Base-by-base conservation (phyloP, 23 red algal genomes). In the Gracilaria gracilis region DNA sequence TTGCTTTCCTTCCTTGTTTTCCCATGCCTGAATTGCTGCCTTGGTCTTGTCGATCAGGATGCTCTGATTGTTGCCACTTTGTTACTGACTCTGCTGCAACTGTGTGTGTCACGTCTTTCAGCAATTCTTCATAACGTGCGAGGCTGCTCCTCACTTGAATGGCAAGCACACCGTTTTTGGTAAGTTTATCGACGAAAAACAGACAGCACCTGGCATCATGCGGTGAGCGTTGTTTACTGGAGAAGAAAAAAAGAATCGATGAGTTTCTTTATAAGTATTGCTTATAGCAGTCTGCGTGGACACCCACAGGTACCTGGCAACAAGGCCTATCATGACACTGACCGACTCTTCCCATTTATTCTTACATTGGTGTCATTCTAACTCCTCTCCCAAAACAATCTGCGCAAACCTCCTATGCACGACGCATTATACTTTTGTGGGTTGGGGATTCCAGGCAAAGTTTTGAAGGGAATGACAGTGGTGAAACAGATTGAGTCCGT, bases 391-490 rank as follows among this genome's bases (percentile, higher is more conserved):
- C 32, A 11, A 69, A 69, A 7, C 28, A 5, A 36, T 37, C 15
- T 69, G 31, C 64, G 31, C 17, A 1, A 69, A 69, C 64, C 8
- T 13, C 32, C 0, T 17, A 17, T 2, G 24, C 59, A 8, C 24
- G 13, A 62, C 51, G 19, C 51, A 55, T 55, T 1, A 55, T 55
- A 20, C 1, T 17, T 20, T 15, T 55, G 51, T 55, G 17, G 11
- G 9, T 1, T 55, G 51, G 51, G 1, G 59, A 62, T 69, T 69
- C 9, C 67, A 88, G 84, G 97, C 67, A 86, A 91, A 53, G 93
- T 98, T 16, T 55, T 91, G 23, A 89, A 98, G 36, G 97, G 97
- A 61, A 95, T 96, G 93, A 93, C 88, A 64, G 93, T 98, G 55
- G 97, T 95, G n/a, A 80, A 81, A 53, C 88, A 94, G 61, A 95